Base-by-base conservation (phyloP, 108 stramenopile species). In the Chaetoceros tenuissimus region DNA sequence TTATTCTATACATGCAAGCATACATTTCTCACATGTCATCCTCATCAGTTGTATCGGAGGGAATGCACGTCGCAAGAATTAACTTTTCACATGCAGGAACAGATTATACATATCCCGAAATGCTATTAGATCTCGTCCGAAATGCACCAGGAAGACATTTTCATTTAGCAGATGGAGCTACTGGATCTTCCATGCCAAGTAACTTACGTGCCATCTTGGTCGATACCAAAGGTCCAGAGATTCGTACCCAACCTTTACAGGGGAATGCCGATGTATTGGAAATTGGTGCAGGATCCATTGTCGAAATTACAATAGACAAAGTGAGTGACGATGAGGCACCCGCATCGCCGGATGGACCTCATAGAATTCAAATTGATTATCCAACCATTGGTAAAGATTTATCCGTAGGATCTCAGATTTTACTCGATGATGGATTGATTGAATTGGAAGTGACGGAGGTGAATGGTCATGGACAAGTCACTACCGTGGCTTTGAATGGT, bases 161-260 rank as follows among this genome's bases (percentile, higher is more conserved):
- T 0, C 53, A 64, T 21, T 31, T 79, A 21, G 24, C 61, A 34
- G 62, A 63, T 28, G 71, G 74, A 0, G 45, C 69, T 8, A 50
- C 53, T n/a, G 46, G 40, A 8, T 46, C 8, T 27, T 24, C 24
- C 28, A 50, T 71, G 29, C 81, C 81, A 7, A 69, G 71, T 30
- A 83, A 87, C 59, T 25, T 77, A 46, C 74, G 79, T 46, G 91
- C 91, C 24, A 57, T 92, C 21, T 57, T 88, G 22, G 81, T 89
- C 3, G 89, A 94, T 77, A 94, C 92, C 47, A 94, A 94, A 54
- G 84, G 93, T 31, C 93, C 93, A 13, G 94, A 95, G 66, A 89
- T 95, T 52, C 81, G 94, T 13, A 95, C 94, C 0, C 87, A 88
- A 48, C 58, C 73, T 16, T 67, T 95, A 21, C 78, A 84, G 52